Conservation (phyloP, 345 rosid species). For the Salix koriyanagi region DNA sequence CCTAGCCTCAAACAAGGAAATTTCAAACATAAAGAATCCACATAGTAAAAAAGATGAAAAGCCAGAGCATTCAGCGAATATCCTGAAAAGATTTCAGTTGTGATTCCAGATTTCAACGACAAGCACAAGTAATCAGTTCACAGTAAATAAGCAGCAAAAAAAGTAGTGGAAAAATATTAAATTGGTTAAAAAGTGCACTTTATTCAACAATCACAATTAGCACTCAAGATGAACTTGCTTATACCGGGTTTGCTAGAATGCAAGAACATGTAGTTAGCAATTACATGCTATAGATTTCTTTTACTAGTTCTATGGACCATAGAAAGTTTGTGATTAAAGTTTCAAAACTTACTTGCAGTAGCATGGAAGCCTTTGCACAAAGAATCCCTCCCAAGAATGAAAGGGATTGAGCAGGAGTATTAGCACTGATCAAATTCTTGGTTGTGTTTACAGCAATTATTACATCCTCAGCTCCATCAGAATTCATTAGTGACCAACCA, state of each 20-base stretch:
- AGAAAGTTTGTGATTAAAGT: neutral
- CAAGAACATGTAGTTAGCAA: neutral
- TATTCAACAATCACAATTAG: neutral
- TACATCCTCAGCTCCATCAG: constrained; percentile 92
- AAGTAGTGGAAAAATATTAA: neutral
- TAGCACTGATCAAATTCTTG: constrained; percentile 45
- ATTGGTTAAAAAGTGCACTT: neutral
- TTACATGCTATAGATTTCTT: neutral
- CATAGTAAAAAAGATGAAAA: neutral
- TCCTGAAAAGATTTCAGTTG: neutral
- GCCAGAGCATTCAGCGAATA: neutral
- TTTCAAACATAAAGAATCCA: neutral
- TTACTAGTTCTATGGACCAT: neutral
- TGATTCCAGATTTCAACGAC: neutral
- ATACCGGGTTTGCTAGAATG: neutral
- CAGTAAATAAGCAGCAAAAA: neutral
- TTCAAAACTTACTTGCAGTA: constrained; percentile 59
- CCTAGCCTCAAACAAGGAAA: neutral
- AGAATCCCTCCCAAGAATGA: constrained; percentile 83
- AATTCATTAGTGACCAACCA: constrained; percentile 81
- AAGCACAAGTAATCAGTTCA: neutral
- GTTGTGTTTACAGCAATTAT: constrained; percentile 75
- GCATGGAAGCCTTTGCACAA: constrained; percentile 99
- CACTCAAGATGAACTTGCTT: neutral
- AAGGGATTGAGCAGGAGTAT: constrained; percentile 51